Base-by-base conservation (phyloP, 495 filamentous ascomycete genomes). In the Talaromyces wortmannii region DNA sequence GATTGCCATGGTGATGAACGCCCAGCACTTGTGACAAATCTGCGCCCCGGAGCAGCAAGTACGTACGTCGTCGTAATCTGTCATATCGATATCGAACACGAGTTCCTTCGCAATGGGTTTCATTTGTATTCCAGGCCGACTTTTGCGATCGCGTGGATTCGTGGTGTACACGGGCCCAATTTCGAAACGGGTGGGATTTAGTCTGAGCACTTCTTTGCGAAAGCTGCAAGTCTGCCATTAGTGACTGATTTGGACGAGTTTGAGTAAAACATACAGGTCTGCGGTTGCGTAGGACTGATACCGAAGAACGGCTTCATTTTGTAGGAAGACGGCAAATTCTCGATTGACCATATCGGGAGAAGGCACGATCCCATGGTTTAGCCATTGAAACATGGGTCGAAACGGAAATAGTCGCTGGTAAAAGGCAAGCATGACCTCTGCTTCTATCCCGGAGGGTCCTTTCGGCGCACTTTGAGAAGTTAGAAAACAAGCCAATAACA, bases 41-140 rank as follows among this genome's bases (percentile, higher is more conserved):
- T 88, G 92, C 5, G 95, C 91, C 61, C 91, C 90, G 55, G 85
- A 82, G 67, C 94, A 98, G 72, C 94, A 98, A 17, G 92, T 96
- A 18, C 94, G 86, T 59, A 97, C 88, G 48, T 95, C 89, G 65
- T 98, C 94, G 69, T 98, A 98, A 74, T 97, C 94, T 30, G 92
- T 97, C 79, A 98, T 78, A 81, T 98, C 94, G 60, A 98, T 96
- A 85, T 98, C 94, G 72, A 98, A 97, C 57, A 96, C 95, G 13
- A 98, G 72, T 68, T 98, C 94, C 65, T 97, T 97, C 1, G 85
- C 75, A 4, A 95, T 66, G 3, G 94, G 92, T 68, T 95, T 96
- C 66, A 78, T 70, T 58, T 76, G 72, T 3, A 69, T 71, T 11
- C 67, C 65, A 45, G 85, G 83, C 6, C 96, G 71, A 0, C 83